phyloP scores from a whole-genome alignment of 179 eudicot genomes.

The Amaranthus tricolor region DNA sequence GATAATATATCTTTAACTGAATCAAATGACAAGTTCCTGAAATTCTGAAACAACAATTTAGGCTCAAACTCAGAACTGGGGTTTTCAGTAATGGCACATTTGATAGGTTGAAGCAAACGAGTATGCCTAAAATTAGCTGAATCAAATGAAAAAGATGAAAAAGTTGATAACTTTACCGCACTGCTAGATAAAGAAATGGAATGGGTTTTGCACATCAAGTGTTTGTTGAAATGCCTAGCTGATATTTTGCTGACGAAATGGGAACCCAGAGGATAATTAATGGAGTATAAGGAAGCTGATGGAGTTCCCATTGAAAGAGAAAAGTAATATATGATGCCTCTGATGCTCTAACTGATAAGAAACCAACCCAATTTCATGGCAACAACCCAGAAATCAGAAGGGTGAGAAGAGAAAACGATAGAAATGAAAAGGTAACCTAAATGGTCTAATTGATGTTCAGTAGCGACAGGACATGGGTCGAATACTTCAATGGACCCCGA shows the following conservation, averaged over 20 bases:
- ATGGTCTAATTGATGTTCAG: no score
- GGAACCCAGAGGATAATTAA: not conserved
- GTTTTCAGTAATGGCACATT: conserved; percentile 39
- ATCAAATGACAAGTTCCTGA: conserved; percentile 38
- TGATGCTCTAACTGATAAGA: no score
- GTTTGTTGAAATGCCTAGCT: conserved; percentile 39
- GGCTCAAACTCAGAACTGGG: conserved; percentile 34
- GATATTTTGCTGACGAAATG: conserved; percentile 18
- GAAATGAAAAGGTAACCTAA: no score
- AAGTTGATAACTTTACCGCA: conserved; percentile 21
- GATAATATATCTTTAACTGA: conserved; percentile 38
- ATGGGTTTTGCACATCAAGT: conserved; percentile 20
- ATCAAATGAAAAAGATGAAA: conserved; percentile 1
- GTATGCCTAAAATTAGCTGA: conserved; percentile 24
- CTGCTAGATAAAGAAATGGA: conserved; percentile 4
- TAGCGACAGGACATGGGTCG: no score
- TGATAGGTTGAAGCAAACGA: conserved; percentile 32
- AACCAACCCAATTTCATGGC: no score
- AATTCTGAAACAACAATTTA: conserved; percentile 16
- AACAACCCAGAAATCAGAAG: no score
- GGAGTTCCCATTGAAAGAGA: conserved; percentile 29
- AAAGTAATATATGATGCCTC: not conserved
- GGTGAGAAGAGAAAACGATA: no score
- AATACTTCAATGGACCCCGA: no score
- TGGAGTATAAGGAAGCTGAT: conserved; percentile 22